Base-by-base conservation (phyloP, 2,329 filamentous ascomycete species). In the Claviceps purpurea region DNA sequence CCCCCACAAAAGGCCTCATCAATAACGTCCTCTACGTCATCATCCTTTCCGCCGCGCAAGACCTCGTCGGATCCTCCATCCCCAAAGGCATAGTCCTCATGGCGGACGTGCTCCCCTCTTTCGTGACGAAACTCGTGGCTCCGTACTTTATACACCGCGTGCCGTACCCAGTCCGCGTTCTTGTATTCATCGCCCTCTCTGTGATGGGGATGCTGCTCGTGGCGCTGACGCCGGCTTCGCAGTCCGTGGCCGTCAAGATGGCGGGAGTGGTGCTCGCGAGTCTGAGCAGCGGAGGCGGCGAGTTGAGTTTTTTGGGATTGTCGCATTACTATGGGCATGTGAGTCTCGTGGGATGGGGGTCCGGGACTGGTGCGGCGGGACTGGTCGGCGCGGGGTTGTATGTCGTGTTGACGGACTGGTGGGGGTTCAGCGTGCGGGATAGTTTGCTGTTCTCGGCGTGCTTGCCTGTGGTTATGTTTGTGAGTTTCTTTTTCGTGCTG, bases 21-120 rank as follows among this genome's bases (percentile, higher is more conserved):
- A 97, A 98, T 70, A 97, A 97, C 71, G 88, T 97, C 59, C 85
- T 96, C 70, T 97, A 96, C 69, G 91, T 97, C 52, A 87, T 97
- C 66, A 93, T 97, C 64, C 85, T 98, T 62, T 94, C 89, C 34
- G 87, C 93, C 39, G 93, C 93, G 3, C 86, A 96, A 61, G 93
- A 98, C 63, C 86, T 98, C 56, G 93, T 97, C 60, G 91, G 91
- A 39, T 84, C 87, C 34, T 84, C 87, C 37, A 76, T 96, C 1
- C 93, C 93, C 49, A 97, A 97, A 68, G 89, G 87, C 60, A 79
- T 94, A 52, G 91, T 98, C 52, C 83, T 97, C 51, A 86, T 97
- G 56, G 89, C 89, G 65, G 89, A 96, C 66, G 89, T 97, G 51
- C 74, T 95, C 22, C 93, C 93, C 1, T 89, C 87, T 11, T 95